A percentile compares a stretch with the other conserved stretches of the same genome.
Conservation (phyloP, 116 monocot species). For the Papilionanthe hybrid region DNA sequence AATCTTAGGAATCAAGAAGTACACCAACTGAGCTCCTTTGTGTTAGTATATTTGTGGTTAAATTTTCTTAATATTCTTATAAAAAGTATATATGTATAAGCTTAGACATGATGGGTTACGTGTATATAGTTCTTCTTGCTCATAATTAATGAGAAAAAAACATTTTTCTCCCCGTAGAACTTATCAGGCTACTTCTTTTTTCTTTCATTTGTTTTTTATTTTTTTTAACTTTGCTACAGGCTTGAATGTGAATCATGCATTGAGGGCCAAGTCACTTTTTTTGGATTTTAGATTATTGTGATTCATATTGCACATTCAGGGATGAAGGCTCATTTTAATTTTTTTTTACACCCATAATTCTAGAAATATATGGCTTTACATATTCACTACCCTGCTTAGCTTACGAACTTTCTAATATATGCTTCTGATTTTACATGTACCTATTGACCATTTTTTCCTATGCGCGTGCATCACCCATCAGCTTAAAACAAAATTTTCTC, state of each 20-base stretch:
- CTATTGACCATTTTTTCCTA: background rate
- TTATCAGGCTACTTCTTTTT: background rate
- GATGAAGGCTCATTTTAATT: background rate
- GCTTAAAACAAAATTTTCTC: background rate
- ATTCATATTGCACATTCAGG: background rate
- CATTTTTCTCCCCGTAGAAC: background rate
- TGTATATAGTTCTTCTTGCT: background rate
- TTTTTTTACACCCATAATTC: background rate
- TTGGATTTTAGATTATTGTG: background rate
- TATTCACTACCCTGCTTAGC: no score
- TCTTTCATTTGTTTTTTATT: background rate
- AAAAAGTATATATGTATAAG: background rate
- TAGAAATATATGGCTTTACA: background rate
- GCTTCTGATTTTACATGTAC: no score
- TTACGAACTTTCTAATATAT: no score
- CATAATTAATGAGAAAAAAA: slow-evolving; percentile 2
- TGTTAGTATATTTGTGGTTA: background rate
- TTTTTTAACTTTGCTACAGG: background rate
- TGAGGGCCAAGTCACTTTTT: background rate
- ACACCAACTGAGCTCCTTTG: background rate
- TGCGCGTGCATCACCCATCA: background rate
- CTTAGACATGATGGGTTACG: background rate
- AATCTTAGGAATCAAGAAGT: background rate
- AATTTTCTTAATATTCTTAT: background rate
- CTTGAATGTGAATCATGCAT: background rate